Evolutionary conservation across 1,139 yeast species (phyloP), one percentile per base, ranked within the genome.

Genomic region (Pichia sp.): DNA sequence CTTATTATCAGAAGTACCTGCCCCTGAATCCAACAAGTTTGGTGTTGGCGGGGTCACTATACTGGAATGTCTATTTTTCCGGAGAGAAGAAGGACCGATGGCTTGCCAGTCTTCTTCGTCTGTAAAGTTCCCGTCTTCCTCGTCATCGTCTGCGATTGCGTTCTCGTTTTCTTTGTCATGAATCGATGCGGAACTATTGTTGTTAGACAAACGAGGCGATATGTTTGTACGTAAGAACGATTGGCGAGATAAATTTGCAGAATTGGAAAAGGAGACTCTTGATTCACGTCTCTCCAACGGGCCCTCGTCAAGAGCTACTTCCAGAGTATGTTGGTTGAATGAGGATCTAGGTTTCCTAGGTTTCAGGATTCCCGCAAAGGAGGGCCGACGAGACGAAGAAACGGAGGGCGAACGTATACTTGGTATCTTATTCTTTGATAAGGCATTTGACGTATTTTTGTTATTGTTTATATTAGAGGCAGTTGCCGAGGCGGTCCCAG

Each of bases 81-180:
- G 69, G 49, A 84, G 67, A 44, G 76, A 70, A 46, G 76, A 85
- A 0, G 96, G 89, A 1, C 96, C 97, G 50, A 90, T 85, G 0
- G 89, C 73, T 57, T 83, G 87, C 98, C 98, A 90, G 69, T 90
- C 97, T 67, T 90, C 98, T 65, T 91, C 97, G 68, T 90, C 98
- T 0, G 68, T 65, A 43, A 48, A 56, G 37, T 57, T 58, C 9
- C 57, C 59, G n/a, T 56, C 50, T 22, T 49, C 55, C 26, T 50
- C 51, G 42, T 47, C 48, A 25, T 50, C 55, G 37, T 41, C 48
- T 9, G 44, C 47, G 21, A 45, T 45, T 4, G 48, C 55, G 41
- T 55, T 47, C 25, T 53, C 59, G 41, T 51, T 55, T 26, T 51
- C 55, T 37, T 31, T 52, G 30, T 46, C 45, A 34, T 37, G 26